Evolutionary conservation across 2,329 filamentous ascomycete species (phyloP).

Genomic region (Pyrenochaeta sp.): DNA sequence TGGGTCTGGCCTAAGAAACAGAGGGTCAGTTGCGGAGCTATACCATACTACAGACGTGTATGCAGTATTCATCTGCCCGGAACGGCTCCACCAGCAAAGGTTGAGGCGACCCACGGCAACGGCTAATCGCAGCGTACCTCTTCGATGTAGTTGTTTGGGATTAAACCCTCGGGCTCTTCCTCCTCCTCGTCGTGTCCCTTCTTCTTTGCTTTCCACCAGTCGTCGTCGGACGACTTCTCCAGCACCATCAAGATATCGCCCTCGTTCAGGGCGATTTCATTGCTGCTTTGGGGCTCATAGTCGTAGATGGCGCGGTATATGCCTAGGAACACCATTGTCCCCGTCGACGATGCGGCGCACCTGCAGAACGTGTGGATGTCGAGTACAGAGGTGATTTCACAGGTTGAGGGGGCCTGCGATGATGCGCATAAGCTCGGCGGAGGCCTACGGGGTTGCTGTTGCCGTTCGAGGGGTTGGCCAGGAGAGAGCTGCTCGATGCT

Average conservation of each 20-base stretch:
- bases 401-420: conserved; percentile 20
- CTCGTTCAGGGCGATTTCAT: conserved; percentile 84
- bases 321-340: conserved; percentile 85
- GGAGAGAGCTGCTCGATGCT: conserved; percentile 19
- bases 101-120: background rate
- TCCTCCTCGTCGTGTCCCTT: conserved; percentile 80
- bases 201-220: conserved; percentile 98
- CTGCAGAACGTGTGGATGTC: conserved; percentile 1
- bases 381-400: conserved; percentile 20
- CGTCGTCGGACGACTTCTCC: conserved; percentile 76
- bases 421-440: conserved; percentile 42
- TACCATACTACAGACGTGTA: background rate
- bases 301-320: conserved; percentile 93
- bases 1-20: conserved; percentile 65
- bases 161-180: conserved; percentile 87
- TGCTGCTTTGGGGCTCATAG: conserved; percentile 85
- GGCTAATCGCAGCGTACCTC: conserved; percentile 70
- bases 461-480: conserved; percentile 34
- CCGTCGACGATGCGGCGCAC: conserved; percentile 24
- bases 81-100: background rate
- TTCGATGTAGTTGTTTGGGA: conserved; percentile 95
- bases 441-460: conserved; percentile 29
- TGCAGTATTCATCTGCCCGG: background rate
- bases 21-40: conserved; percentile 11
- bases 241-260: conserved; percentile 89